Base-by-base conservation (phyloP, 1,284 basidiomycete genomes). In the Ustilago shanxiensis region DNA sequence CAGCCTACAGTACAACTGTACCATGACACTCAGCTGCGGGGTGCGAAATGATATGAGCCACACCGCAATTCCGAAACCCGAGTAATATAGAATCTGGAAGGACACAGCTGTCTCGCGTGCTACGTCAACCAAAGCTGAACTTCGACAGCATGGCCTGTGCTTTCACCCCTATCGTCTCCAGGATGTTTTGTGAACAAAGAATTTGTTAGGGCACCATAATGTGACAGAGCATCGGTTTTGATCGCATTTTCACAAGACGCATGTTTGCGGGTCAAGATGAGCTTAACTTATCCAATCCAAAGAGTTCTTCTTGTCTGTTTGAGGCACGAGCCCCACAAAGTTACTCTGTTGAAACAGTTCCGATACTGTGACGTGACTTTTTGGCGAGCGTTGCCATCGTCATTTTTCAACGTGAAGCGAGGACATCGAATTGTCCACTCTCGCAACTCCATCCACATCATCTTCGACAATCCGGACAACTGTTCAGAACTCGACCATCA, bases 11-110 rank as follows among this genome's bases (percentile, higher is more conserved):
- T 37, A 16, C 35, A 11, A 14, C 3, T 14, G n/a, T n/a, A n/a
- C n/a, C n/a, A n/a, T n/a, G n/a, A n/a, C n/a, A n/a, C n/a, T n/a
- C n/a, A n/a, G n/a, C 14, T 37, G 64, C 57, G 52, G 57, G 33
- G 57, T 41, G 10, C 28, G 2, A 55, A 55, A 29, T 14, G 47
- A 49, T 51, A 44, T 44, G 33, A 52, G 45, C 55, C 33, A 59
- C 55, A 56, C 37, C 56, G 55, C 66, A 63, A 28, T 61, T 59
- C 66, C 66, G 66, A 69, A 6, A 54, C 52, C 66, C 66, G 66
- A 57, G 6, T 33, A 11, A 33, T 11, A 6, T 11, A 11, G 6
- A 3, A 7, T 11, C 11, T 11, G 31, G 6, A 3, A 7, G n/a
- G 7, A 20, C 47, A 20, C 47, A 22, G 31, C 31, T 33, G 31